Evolutionary conservation across 2,329 filamentous ascomycete genomes (phyloP).

Genomic region (Xylaria sp.): DNA sequence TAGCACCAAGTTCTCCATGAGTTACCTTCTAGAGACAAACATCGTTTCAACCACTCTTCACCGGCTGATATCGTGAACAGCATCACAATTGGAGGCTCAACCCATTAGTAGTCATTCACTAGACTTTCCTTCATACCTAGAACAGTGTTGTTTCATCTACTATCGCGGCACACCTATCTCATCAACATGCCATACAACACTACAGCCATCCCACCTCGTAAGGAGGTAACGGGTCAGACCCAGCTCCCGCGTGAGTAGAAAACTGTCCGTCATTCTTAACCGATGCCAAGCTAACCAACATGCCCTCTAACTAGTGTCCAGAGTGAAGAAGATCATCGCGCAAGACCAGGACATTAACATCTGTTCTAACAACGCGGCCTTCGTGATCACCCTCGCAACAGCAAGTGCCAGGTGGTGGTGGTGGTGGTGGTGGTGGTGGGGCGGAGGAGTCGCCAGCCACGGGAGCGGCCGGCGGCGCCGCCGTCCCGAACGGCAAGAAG

Average conservation of each 20-base stretch:
- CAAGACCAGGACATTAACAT: slow-evolving; percentile 83
- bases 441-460: too few relatives aligned
- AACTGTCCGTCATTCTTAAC: not conserved
- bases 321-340: slow-evolving; percentile 93
- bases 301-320: slow-evolving; percentile 65
- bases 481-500: slow-evolving; percentile 36
- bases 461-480: slow-evolving; percentile 28
- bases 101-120: not conserved
- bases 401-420: too few relatives aligned
- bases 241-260: slow-evolving; percentile 75
- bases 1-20: not conserved
- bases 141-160: not conserved
- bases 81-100: not conserved
- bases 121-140: not conserved
- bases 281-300: slow-evolving; percentile 10
- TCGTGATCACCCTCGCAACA: slow-evolving; percentile 89
- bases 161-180: not conserved
- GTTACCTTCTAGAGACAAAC: too few relatives aligned
- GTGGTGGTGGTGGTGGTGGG: too few relatives aligned
- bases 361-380: slow-evolving; percentile 92
- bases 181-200: slow-evolving; percentile 85
- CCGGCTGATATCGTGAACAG: not conserved
- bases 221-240: slow-evolving; percentile 82
- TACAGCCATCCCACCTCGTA: slow-evolving; percentile 74
- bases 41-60: too few relatives aligned